phyloP scores from a whole-genome alignment of 192 early-diverging fungal genomes.

The Funneliformis geosporum region DNA sequence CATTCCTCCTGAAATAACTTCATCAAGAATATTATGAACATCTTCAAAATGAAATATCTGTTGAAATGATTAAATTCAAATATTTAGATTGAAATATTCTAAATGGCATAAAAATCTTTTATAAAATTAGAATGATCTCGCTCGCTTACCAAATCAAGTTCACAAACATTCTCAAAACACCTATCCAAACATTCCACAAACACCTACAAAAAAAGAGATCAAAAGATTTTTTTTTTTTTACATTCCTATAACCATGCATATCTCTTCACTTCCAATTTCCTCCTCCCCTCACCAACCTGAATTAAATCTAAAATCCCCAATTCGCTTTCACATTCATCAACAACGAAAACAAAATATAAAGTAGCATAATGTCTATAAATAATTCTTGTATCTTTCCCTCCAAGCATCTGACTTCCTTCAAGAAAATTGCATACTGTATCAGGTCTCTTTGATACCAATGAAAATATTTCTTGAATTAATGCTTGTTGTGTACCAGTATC shows the following conservation, averaged over 20 bases:
- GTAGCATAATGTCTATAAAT: slow-evolving; percentile 98
- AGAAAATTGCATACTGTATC: slow-evolving; percentile 93
- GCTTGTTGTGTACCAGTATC: slow-evolving; percentile 83
- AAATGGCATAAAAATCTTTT: neutral
- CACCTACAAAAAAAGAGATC: slow-evolving; percentile 53
- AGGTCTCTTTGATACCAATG: slow-evolving; percentile 79
- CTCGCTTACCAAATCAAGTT: slow-evolving; percentile 79
- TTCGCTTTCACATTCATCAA: slow-evolving; percentile 94
- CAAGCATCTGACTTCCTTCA: slow-evolving; percentile 78
- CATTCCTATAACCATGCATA: too few species aligned
- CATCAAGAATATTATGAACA: slow-evolving; percentile 79
- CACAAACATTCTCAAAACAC: slow-evolving; percentile 95
- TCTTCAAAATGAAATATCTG: slow-evolving; percentile 93
- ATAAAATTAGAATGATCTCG: neutral
- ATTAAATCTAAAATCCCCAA: slow-evolving; percentile 96
- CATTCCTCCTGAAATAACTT: slow-evolving; percentile 90
- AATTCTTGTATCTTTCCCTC: slow-evolving; percentile 83
- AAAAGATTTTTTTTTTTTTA: neutral
- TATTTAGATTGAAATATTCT: neutral
- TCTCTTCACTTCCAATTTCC: neutral
- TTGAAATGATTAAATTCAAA: neutral
- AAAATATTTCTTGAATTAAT: slow-evolving; percentile 85
- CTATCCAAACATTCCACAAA: slow-evolving; percentile 95
- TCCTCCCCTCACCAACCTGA: slow-evolving; percentile 55
- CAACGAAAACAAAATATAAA: slow-evolving; percentile 98